Conservation (phyloP, 495 filamentous ascomycete genomes). For the Collariella sp. region DNA sequence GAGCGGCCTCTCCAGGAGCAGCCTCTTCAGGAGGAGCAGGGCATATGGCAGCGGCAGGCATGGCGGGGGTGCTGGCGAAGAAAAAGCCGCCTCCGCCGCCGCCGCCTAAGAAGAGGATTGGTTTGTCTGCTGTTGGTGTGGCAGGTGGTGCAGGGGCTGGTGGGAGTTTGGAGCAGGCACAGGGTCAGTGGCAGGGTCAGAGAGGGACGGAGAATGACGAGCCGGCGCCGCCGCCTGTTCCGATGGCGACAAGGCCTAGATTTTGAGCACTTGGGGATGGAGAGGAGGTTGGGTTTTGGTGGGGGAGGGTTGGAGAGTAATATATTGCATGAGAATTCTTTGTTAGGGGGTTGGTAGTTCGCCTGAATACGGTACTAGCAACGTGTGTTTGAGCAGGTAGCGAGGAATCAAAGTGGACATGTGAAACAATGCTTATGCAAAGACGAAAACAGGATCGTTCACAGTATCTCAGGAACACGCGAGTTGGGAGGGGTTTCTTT, state of each 20-base stretch:
- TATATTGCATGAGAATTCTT: background rate
- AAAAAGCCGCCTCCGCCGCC: slow-evolving; percentile 66
- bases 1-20: slow-evolving; percentile 11
- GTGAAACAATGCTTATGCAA: too few species aligned
- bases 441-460: too few species aligned
- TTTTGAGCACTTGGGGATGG: slow-evolving; percentile 17
- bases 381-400: background rate
- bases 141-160: background rate
- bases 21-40: slow-evolving; percentile 19
- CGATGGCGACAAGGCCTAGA: slow-evolving; percentile 33
- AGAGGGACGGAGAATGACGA: slow-evolving; percentile 2
- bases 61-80: slow-evolving; percentile 34
- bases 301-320: background rate
- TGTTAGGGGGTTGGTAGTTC: too few species aligned
- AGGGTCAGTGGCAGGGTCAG: slow-evolving; percentile 22
- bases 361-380: too few species aligned
- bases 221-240: slow-evolving; percentile 42
- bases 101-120: slow-evolving; percentile 40
- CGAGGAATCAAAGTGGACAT: background rate
- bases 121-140: background rate
- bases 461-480: background rate
- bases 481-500: background rate
- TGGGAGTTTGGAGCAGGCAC: slow-evolving; percentile 8
- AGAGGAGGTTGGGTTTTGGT: background rate
- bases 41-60: slow-evolving; percentile 43